These are phyloP conservation scores for Ophiocordyceps australis DNA, from an alignment of 2,329 filamentous ascomycete species.

Conservation along the genomic window DNA sequence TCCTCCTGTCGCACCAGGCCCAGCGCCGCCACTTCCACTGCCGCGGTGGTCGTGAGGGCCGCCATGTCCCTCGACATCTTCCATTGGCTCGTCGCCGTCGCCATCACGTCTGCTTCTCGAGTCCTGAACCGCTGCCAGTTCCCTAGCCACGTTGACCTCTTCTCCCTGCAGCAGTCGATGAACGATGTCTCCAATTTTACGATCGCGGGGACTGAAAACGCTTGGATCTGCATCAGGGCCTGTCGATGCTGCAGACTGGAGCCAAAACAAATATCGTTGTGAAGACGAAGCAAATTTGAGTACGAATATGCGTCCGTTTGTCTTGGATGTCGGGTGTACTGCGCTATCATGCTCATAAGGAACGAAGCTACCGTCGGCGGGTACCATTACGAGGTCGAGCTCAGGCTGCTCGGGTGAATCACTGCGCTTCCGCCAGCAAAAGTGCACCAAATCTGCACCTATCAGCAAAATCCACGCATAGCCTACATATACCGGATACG, in stretches of 20 bases:
- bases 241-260: constrained; percentile 77
- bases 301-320: constrained; percentile 79
- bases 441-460: constrained; percentile 69
- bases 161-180: constrained; percentile 74
- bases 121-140: constrained; percentile 47
- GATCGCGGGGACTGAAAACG: constrained; percentile 72
- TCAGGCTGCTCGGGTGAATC: constrained; percentile 55
- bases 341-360: constrained; percentile 51
- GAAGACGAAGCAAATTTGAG: constrained; percentile 90
- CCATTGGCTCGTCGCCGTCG: constrained; percentile 35
- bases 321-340: constrained; percentile 40
- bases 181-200: constrained; percentile 77
- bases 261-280: constrained; percentile 85
- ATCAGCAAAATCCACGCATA: background rate
- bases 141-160: constrained; percentile 60
- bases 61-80: constrained; percentile 50
- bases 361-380: constrained; percentile 69
- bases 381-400: constrained; percentile 86
- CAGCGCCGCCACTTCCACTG: constrained; percentile 61
- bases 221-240: constrained; percentile 50
- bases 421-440: constrained; percentile 84
- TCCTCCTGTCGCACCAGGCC: constrained; percentile 72
- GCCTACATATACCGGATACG: constrained; percentile 1
- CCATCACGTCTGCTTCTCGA: constrained; percentile 30
- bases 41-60: constrained; percentile 36